phyloP scores from a whole-genome alignment of 2,329 filamentous ascomycete genomes.

The Epichloe scottii region DNA sequence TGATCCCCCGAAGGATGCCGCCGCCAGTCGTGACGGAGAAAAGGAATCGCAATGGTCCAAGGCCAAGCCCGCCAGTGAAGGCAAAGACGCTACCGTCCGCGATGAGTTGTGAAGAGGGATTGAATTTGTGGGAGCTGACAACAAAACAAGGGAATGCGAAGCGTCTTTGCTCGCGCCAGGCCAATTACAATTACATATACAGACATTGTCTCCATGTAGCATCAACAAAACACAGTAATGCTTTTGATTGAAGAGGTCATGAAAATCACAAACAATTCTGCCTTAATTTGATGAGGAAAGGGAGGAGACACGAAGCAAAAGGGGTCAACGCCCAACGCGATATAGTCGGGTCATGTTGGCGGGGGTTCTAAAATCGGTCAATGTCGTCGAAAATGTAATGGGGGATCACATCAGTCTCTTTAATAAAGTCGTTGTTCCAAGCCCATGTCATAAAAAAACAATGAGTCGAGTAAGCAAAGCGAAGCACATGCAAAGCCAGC shows the following conservation, averaged over 20 bases:
- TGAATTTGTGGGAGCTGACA: not conserved
- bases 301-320: no score
- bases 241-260: not conserved
- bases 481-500: no score
- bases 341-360: no score
- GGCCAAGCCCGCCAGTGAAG: slow-evolving; percentile 52
- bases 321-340: no score
- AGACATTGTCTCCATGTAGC: not conserved
- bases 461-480: no score
- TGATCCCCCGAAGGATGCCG: slow-evolving; percentile 28
- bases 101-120: slow-evolving; percentile 23
- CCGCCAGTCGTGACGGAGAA: slow-evolving; percentile 44
- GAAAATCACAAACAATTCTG: no score
- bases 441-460: no score
- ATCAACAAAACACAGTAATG: not conserved
- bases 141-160: not conserved
- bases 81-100: slow-evolving; percentile 41
- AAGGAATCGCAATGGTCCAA: slow-evolving; percentile 41
- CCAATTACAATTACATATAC: not conserved
- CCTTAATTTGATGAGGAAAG: no score
- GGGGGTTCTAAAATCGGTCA: no score
- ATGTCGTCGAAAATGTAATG: no score
- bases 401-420: no score
- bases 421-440: no score
- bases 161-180: not conserved